A percentile compares a stretch with the other conserved stretches of the same genome.
These are phyloP conservation scores for Podospora australis DNA, from an alignment of 495 filamentous ascomycete species.

Conservation along the genomic window DNA sequence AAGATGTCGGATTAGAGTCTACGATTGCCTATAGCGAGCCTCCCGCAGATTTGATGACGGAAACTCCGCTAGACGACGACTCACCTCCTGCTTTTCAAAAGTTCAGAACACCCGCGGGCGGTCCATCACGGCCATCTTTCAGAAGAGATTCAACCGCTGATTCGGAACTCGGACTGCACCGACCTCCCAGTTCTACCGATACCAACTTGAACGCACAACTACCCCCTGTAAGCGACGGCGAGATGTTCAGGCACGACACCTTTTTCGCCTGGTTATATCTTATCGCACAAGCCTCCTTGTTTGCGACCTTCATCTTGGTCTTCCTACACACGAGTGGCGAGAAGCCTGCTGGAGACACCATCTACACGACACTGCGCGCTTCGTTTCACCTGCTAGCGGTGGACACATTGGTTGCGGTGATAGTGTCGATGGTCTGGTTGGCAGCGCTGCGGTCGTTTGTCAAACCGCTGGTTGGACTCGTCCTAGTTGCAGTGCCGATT, in stretches of 20 bases:
- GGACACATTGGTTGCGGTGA: slow-evolving; percentile 82
- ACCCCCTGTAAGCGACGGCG: slow-evolving; percentile 31
- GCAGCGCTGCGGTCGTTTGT: slow-evolving; percentile 81
- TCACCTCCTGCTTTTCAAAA: slow-evolving; percentile 82
- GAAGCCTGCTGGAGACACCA: slow-evolving; percentile 66
- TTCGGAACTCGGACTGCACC: slow-evolving; percentile 22
- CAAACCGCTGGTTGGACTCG: slow-evolving; percentile 66
- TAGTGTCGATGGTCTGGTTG: slow-evolving; percentile 87
- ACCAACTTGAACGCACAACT: slow-evolving; percentile 15
- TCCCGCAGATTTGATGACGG: slow-evolving; percentile 52
- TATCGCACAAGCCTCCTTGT: slow-evolving; percentile 72
- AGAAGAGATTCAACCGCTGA: slow-evolving; percentile 21
- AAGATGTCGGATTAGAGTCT: slow-evolving; percentile 80
- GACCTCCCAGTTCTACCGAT: slow-evolving; percentile 17
- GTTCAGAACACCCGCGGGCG: slow-evolving; percentile 48
- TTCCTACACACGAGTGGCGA: slow-evolving; percentile 74
- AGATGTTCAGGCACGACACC: slow-evolving; percentile 62
- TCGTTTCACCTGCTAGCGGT: slow-evolving; percentile 85
- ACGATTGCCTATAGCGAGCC: slow-evolving; percentile 52
- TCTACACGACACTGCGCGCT: slow-evolving; percentile 79
- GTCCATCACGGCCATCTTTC: slow-evolving; percentile 18
- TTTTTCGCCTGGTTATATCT: slow-evolving; percentile 92
- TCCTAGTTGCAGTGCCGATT: slow-evolving; percentile 76
- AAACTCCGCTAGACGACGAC: slow-evolving; percentile 50
- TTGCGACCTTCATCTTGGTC: slow-evolving; percentile 81